Percentiles rank a stretch among this genome's conserved stretches.
Evolutionary conservation across 2,329 filamentous ascomycete species (phyloP).

Genomic region (Aspergillus flavus): DNA sequence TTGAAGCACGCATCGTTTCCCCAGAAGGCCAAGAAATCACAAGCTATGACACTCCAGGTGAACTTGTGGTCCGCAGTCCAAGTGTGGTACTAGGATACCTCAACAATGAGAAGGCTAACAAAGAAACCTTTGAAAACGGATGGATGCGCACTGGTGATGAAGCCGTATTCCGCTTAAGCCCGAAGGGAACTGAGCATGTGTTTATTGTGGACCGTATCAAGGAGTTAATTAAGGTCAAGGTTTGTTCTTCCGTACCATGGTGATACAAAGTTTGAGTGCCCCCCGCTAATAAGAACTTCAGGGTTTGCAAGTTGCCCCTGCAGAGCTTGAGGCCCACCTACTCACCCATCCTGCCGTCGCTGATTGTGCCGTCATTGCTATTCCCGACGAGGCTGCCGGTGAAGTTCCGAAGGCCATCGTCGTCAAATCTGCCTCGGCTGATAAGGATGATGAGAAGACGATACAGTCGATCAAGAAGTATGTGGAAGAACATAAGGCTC

Average conservation of each 20-base stretch:
- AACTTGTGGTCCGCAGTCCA: slow-evolving; percentile 77
- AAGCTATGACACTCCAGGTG: slow-evolving; percentile 72
- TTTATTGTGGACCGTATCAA: slow-evolving; percentile 83
- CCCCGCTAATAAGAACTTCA: slow-evolving; percentile 36
- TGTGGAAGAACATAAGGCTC: slow-evolving; percentile 63
- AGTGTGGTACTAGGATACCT: slow-evolving; percentile 81
- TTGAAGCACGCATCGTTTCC: slow-evolving; percentile 67
- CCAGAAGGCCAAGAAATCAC: slow-evolving; percentile 71
- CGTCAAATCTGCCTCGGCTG: slow-evolving; percentile 58
- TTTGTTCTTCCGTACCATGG: slow-evolving; percentile 38
- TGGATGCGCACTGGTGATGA: slow-evolving; percentile 89
- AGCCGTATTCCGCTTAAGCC: slow-evolving; percentile 66
- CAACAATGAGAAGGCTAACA: slow-evolving; percentile 80
- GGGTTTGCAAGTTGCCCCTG: slow-evolving; percentile 81
- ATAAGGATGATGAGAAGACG: slow-evolving; percentile 55
- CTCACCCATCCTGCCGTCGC: slow-evolving; percentile 74
- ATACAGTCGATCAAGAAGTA: slow-evolving; percentile 58
- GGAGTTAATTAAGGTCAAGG: slow-evolving; percentile 78
- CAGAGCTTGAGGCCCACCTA: slow-evolving; percentile 79
- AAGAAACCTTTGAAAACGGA: slow-evolving; percentile 76
- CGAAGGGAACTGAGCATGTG: slow-evolving; percentile 74
- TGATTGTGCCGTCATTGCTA: slow-evolving; percentile 76
- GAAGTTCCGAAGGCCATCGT: slow-evolving; percentile 67
- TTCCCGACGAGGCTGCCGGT: slow-evolving; percentile 65
- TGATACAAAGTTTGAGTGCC: slow-evolving; percentile 20